Evolutionary conservation across 139 green algal genomes (phyloP), one percentile per base, ranked within the genome.

Genomic region (Chlamydomonas schloesseri): DNA sequence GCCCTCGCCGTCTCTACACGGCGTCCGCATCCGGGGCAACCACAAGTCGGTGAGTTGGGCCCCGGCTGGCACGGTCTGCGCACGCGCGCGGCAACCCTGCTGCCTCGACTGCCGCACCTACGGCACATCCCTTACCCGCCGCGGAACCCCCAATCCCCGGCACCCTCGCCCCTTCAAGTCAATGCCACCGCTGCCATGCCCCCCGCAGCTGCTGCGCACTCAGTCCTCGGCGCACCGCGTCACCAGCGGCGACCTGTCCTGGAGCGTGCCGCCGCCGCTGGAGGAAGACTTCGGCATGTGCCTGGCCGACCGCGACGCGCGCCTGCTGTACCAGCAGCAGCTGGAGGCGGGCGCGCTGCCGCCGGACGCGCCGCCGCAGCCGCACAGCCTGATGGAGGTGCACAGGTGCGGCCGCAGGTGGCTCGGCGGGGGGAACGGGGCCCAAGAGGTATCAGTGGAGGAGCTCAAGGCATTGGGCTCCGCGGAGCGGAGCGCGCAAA

Each of bases 231-330:
- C 42, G 53, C 36, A 87, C 81, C 68, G 69, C 14, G 69, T 87
- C 5, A 62, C 31, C 26, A 62, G n/a, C 55, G 81, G 81, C 13
- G 81, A 90, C 86, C 62, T 86, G 69, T 84, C 91, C 14, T 96
- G 93, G 93, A 84, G 90, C 0, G 87, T 94, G 72, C 92, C 93
- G 17, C 83, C 89, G 2, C 57, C 81, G 8, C 89, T 94, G n/a
- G 89, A 94, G 71, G 82, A 72, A 3, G 88, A 74, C n/a, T 91
- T 86, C 33, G 73, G 83, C 47, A 75, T 87, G 42, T 83, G 70
- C 58, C 77, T 89, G 84, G 60, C 67, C 33, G 83, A 83, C 64
- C 73, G 83, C 29, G 73, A 83, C 47, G 69, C 68, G 26, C 64
- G 83, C 20, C 64, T 88, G 47, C 83, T 83, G 46, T 62, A 64